Conservation (phyloP, 345 rosid species). For the Adansonia digitata region DNA sequence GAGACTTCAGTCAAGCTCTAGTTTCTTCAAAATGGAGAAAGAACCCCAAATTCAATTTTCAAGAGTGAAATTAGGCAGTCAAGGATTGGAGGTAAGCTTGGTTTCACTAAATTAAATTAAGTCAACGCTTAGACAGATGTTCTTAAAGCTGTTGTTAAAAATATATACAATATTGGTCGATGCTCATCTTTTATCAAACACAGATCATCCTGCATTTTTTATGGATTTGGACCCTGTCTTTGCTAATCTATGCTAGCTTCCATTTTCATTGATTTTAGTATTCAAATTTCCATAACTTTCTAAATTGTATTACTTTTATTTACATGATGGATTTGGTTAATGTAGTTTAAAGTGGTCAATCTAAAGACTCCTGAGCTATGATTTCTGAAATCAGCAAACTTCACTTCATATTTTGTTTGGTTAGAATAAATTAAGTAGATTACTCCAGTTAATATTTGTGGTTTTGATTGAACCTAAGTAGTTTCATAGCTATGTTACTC, state of each 20-base stretch:
- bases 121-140: background rate
- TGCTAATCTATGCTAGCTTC: background rate
- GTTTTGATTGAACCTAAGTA: too few species aligned
- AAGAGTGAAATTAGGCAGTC: constrained; percentile 8
- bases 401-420: too few species aligned
- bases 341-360: background rate
- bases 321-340: background rate
- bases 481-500: too few species aligned
- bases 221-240: background rate
- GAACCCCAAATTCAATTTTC: background rate
- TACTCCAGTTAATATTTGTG: too few species aligned
- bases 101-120: background rate
- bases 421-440: too few species aligned
- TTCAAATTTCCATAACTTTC: too few species aligned
- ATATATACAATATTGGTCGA: background rate
- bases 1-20: background rate
- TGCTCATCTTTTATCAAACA: background rate
- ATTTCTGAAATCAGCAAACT: too few species aligned
- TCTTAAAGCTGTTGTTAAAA: background rate
- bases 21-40: constrained; percentile 20
- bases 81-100: constrained; percentile 11
- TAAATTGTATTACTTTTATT: background rate
- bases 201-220: background rate
- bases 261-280: too few species aligned
- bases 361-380: too few species aligned